Conservation (phyloP, 2,329 filamentous ascomycete genomes). For the Lecanicillium sp. region DNA sequence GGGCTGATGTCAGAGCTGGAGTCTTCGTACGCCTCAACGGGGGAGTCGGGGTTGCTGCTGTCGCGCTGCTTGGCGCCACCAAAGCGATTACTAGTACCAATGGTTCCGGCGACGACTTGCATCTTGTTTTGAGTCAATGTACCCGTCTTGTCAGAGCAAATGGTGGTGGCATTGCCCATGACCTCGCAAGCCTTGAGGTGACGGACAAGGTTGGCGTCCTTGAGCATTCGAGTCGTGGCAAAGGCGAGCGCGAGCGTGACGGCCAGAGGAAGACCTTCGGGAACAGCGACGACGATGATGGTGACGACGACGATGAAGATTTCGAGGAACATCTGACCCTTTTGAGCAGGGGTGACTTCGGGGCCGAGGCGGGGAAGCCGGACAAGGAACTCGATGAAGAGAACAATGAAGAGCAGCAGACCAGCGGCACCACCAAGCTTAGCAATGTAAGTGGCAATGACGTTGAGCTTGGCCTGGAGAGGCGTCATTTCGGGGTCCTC, state of each 20-base stretch:
- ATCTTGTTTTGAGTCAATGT: conserved; percentile 65
- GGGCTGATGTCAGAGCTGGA: conserved; percentile 34
- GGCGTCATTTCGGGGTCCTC: conserved; percentile 71
- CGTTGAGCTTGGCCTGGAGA: conserved; percentile 68
- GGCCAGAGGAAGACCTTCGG: conserved; percentile 69
- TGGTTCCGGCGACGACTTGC: conserved; percentile 56
- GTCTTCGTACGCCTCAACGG: conserved; percentile 20
- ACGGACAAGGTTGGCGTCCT: conserved; percentile 70
- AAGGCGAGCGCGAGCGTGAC: conserved; percentile 74
- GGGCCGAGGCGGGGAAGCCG: conserved; percentile 49
- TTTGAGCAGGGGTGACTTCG: conserved; percentile 54
- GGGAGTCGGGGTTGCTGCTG: conserved; percentile 20
- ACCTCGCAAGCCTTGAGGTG: conserved; percentile 74
- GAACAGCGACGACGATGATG: conserved; percentile 74
- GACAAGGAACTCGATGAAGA: conserved; percentile 80
- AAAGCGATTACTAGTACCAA: conserved; percentile 52
- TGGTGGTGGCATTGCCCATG: conserved; percentile 71
- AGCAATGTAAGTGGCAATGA: conserved; percentile 71
- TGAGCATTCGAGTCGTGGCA: conserved; percentile 70
- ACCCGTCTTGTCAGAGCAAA: conserved; percentile 64
- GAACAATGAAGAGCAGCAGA: conserved; percentile 72
- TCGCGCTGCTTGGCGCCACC: conserved; percentile 31
- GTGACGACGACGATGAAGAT: conserved; percentile 75
- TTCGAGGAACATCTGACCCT: conserved; percentile 71
- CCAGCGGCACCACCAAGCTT: conserved; percentile 73